A percentile compares a stretch with the other conserved stretches of the same genome.
Conservation (phyloP, 768 basidiomycete genomes). For the Russula foetens region DNA sequence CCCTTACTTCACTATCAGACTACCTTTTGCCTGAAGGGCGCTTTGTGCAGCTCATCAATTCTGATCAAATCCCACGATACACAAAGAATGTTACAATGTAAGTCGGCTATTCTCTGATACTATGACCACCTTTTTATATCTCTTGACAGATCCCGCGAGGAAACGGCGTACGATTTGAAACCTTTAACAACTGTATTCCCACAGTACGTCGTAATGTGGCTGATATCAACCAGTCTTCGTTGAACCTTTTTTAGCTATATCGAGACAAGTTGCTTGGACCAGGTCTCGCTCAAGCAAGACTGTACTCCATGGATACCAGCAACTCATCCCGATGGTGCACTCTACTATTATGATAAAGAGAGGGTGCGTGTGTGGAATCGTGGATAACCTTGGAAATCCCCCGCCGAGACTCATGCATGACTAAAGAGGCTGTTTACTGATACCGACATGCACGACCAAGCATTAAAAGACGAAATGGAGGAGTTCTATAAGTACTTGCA, state of each 20-base stretch:
- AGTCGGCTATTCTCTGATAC: neutral
- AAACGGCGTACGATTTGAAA: neutral
- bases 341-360: no score
- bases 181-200: neutral
- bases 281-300: no score
- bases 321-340: no score
- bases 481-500: constrained; percentile 19
- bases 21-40: neutral
- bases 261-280: neutral
- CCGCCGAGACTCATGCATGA: neutral
- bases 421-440: constrained; percentile 46
- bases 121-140: neutral
- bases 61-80: no score
- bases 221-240: neutral
- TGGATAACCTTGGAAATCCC: no score
- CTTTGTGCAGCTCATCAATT: neutral
- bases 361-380: no score
- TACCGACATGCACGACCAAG: constrained; percentile 37
- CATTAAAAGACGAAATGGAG: constrained; percentile 28
- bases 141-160: neutral
- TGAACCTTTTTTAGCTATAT: neutral
- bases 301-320: no score
- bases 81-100: no score
- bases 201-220: neutral
- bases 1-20: neutral